A percentile compares a stretch with the other conserved stretches of the same genome.
phyloP scores from a whole-genome alignment of 306 rosid genomes.

The Gleditsia sinensis region DNA sequence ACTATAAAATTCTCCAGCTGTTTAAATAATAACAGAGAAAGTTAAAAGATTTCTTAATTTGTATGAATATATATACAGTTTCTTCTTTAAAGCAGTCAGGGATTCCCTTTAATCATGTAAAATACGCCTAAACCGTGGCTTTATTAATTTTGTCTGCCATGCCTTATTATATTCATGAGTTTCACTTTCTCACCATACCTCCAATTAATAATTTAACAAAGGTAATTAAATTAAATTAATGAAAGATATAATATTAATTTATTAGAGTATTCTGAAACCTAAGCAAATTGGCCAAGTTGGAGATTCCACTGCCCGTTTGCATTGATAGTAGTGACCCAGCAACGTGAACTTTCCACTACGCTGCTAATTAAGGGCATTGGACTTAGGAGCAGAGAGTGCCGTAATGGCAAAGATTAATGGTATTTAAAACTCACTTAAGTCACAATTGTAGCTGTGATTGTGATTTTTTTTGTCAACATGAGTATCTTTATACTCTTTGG shows the following conservation, averaged over 20 bases:
- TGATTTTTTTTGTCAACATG: too few species aligned
- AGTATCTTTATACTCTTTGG: too few species aligned
- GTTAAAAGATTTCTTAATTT: conserved; percentile 4
- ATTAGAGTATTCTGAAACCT: conserved; percentile 23
- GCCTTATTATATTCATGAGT: conserved; percentile 12
- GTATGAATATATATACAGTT: conserved; percentile 1
- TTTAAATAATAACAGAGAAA: conserved; percentile 4
- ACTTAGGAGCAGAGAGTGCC: conserved; percentile 38
- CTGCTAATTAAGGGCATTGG: conserved; percentile 35
- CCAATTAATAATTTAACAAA: too few species aligned
- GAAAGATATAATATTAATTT: too few species aligned
- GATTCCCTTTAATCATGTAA: conserved; percentile 26
- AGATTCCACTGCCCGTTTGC: not conserved
- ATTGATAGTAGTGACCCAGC: conserved; percentile 25
- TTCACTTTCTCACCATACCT: not conserved
- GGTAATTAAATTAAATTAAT: too few species aligned
- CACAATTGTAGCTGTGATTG: not conserved
- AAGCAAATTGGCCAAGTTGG: conserved; percentile 9
- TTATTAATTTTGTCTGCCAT: conserved; percentile 21
- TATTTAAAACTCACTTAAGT: not conserved
- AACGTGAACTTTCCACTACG: conserved; percentile 45
- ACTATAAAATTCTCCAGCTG: not conserved
- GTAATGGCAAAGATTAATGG: conserved; percentile 15
- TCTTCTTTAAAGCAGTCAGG: not conserved
- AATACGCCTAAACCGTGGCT: conserved; percentile 26